Base-by-base conservation (phyloP, 1,284 basidiomycete genomes). In the Ustilago vetiveriae region DNA sequence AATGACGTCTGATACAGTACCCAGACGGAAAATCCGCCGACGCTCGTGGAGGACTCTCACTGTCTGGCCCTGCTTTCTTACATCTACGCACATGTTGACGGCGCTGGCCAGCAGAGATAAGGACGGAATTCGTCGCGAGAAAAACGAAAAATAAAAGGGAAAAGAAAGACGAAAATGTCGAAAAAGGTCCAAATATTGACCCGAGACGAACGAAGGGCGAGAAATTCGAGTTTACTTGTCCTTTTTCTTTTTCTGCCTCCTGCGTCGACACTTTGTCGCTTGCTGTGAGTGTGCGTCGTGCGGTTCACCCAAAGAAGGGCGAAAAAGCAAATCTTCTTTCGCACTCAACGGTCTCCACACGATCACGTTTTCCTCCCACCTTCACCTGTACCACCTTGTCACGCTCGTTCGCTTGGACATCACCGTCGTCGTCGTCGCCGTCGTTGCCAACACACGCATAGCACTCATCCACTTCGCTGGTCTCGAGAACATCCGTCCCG, bases 281-380 rank as follows among this genome's bases (percentile, higher is more conserved):
- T 30, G 36, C 36, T 30, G 36, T 30, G 3, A 11, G 46, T 32
- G 43, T 35, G 22, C 43, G 43, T 17, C 30, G 29, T 39, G 22
- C 29, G 36, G 39, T 33, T 32, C 29, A n/a, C 2, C 19, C 13
- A 29, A 19, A 35, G 30, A 13, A 23, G 4, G 17, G 3, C 43
- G 7, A 13, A 7, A 29, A 13, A 29, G 27, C 27, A 41, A 54
- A 49, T 60, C 51, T 54, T 54, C 47, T 55, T 62, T 39, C 22
- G 44, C 47, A 29, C 32, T 37, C 33, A 41, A 44, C 10, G 40
- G 32, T 48, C 58, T 60, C 42, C 58, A 44, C 57, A 46, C 43
- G 23, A 46, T 46, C 44, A 46, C 44, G 17, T 45, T 22, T 8
- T 24, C 32, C 22, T 48, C 36, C 46, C 39, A 48, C 44, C 33